A percentile compares a stretch with the other conserved stretches of the same genome.
Evolutionary conservation across 2,329 filamentous ascomycete species (phyloP).

Genomic region (Aspergillus sp.): DNA sequence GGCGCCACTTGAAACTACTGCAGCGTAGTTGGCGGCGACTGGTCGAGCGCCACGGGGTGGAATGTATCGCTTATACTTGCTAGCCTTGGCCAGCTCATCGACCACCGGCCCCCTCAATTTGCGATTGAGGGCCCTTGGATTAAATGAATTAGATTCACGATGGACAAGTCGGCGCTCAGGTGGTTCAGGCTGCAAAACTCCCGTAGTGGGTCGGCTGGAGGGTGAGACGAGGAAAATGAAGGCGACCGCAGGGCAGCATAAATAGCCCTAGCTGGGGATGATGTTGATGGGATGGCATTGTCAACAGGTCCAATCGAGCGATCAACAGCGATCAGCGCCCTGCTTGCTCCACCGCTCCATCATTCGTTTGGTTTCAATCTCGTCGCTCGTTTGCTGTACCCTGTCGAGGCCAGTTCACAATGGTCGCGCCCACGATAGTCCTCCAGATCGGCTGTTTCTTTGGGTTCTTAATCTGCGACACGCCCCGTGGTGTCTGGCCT

Average conservation of each 20-base stretch:
- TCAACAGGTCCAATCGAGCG: slow-evolving; percentile 2
- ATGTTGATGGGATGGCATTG: not conserved
- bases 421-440: slow-evolving; percentile 17
- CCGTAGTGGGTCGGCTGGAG: slow-evolving; percentile 2
- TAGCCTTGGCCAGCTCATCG: not conserved
- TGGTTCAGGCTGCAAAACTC: not conserved
- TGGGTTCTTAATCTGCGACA: slow-evolving; percentile 34
- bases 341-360: not conserved
- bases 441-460: slow-evolving; percentile 28
- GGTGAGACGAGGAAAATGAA: slow-evolving; percentile 10
- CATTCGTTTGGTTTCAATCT: not conserved
- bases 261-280: slow-evolving; percentile 12
- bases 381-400: not conserved
- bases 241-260: slow-evolving; percentile 1
- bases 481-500: slow-evolving; percentile 30
- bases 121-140: too few relatives aligned
- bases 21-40: not conserved
- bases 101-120: not conserved
- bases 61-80: slow-evolving; percentile 6
- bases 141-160: not conserved
- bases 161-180: not conserved
- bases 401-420: not conserved
- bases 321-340: not conserved
- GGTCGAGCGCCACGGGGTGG: not conserved
- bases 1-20: slow-evolving; percentile 7